A percentile compares a stretch with the other conserved stretches of the same genome.
Evolutionary conservation across 2,329 filamentous ascomycete species (phyloP).

Genomic region (Atkinsonella hypoxylon): DNA sequence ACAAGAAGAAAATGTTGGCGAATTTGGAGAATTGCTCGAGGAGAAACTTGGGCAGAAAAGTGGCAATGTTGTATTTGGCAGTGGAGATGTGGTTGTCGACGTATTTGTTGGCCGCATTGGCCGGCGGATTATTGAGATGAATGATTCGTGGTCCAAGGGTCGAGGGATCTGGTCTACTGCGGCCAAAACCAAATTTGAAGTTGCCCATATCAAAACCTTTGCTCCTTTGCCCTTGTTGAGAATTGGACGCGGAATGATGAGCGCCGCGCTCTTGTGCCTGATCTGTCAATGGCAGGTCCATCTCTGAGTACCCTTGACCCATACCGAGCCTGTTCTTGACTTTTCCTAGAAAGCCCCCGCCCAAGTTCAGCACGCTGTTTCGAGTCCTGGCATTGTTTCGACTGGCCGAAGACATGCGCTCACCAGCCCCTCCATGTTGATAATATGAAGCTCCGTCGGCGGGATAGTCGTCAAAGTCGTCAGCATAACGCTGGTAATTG

Average conservation of each 20-base stretch:
- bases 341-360: slow-evolving; percentile 74
- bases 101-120: slow-evolving; percentile 81
- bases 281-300: slow-evolving; percentile 93
- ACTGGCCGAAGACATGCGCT: slow-evolving; percentile 36
- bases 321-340: slow-evolving; percentile 88
- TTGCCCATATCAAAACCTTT: slow-evolving; percentile 58
- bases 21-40: slow-evolving; percentile 99
- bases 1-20: slow-evolving; percentile 98
- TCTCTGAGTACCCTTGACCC: slow-evolving; percentile 83
- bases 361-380: slow-evolving; percentile 79
- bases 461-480: slow-evolving; percentile 70
- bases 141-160: slow-evolving; percentile 87
- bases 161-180: slow-evolving; percentile 75
- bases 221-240: slow-evolving; percentile 27
- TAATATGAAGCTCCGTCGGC: slow-evolving; percentile 75
- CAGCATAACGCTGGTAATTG: slow-evolving; percentile 86
- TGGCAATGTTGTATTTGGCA: slow-evolving; percentile 89
- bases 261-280: slow-evolving; percentile 32
- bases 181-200: slow-evolving; percentile 88
- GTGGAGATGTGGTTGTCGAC: slow-evolving; percentile 96
- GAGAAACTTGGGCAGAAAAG: slow-evolving; percentile 92
- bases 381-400: slow-evolving; percentile 54
- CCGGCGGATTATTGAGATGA: slow-evolving; percentile 89
- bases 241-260: slow-evolving; percentile 30
- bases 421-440: slow-evolving; percentile 56